phyloP scores from a whole-genome alignment of 169 alveolate species.

The Eimeria zaria region DNA sequence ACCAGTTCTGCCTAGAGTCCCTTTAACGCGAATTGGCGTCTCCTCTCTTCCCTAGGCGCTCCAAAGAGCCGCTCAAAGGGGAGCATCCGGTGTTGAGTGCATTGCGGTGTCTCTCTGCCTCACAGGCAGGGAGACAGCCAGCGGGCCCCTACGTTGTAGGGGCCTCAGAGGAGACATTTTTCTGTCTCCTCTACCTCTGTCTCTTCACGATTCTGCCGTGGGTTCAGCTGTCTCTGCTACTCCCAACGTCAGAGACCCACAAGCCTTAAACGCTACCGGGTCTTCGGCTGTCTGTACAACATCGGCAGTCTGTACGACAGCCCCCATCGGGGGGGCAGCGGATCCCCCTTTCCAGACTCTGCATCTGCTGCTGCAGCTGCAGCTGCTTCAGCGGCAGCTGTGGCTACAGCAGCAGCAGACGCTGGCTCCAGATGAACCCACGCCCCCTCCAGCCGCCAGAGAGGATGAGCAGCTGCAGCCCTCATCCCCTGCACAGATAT shows the following conservation, averaged over 20 bases:
- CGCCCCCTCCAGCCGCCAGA: slow-evolving; percentile 23
- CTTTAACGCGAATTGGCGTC: background rate
- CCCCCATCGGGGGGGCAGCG: slow-evolving; percentile 4
- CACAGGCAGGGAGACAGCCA: background rate
- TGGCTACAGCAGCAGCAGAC: slow-evolving; percentile 31
- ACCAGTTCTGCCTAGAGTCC: background rate
- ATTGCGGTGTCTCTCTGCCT: background rate
- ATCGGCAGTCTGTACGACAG: background rate
- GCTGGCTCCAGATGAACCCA: slow-evolving; percentile 22
- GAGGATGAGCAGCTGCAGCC: background rate
- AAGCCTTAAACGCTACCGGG: background rate
- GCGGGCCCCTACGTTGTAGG: background rate
- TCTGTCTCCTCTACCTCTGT: too few species aligned
- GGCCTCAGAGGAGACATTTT: background rate
- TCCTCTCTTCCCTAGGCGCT: background rate
- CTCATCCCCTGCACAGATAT: background rate
- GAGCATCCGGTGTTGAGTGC: background rate
- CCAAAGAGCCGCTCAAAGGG: background rate
- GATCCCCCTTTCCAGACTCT: background rate
- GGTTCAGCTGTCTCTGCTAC: background rate
- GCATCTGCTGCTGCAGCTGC: background rate
- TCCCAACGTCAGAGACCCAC: background rate
- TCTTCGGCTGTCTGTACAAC: background rate
- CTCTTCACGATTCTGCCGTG: background rate
- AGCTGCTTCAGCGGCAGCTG: slow-evolving; percentile 35